phyloP scores from a whole-genome alignment of 2,329 filamentous ascomycete species.

The Incumbomyces delicatus region DNA sequence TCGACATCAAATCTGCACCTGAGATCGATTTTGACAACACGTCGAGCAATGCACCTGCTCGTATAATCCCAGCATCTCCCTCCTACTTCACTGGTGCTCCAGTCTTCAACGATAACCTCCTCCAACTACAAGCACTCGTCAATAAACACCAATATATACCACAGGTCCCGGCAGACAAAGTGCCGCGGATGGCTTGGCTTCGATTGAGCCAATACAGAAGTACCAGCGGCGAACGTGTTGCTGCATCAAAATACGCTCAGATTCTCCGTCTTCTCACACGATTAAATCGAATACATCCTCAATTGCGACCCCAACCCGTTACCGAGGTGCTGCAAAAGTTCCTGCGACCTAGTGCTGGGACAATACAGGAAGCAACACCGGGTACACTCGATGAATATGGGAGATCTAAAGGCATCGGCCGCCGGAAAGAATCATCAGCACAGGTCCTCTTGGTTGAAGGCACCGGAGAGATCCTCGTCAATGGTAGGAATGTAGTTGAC shows the following conservation, averaged over 20 bases:
- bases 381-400: constrained; percentile 65
- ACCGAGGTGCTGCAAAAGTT: constrained; percentile 56
- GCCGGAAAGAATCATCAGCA: constrained; percentile 78
- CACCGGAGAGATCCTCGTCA: constrained; percentile 79
- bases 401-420: constrained; percentile 67
- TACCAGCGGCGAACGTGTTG: constrained; percentile 60
- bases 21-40: constrained; percentile 32
- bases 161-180: constrained; percentile 52
- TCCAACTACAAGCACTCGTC: constrained; percentile 62
- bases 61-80: constrained; percentile 71
- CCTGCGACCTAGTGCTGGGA: constrained; percentile 64
- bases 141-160: constrained; percentile 67
- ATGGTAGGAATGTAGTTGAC: constrained; percentile 73
- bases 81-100: constrained; percentile 92
- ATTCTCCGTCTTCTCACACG: constrained; percentile 67
- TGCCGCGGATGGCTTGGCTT: constrained; percentile 70
- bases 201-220: constrained; percentile 66
- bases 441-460: constrained; percentile 86
- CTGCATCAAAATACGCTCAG: constrained; percentile 66
- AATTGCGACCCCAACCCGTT: constrained; percentile 63
- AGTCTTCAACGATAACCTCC: constrained; percentile 73
- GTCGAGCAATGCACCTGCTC: constrained; percentile 43
- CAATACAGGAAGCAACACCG: constrained; percentile 53
- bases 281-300: constrained; percentile 75
- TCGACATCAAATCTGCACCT: constrained; percentile 30